Percentiles rank a stretch among this genome's conserved stretches.
These are phyloP conservation scores for Epicoccum nigrum DNA, from an alignment of 2,329 filamentous ascomycete genomes.

Conservation along the genomic window DNA sequence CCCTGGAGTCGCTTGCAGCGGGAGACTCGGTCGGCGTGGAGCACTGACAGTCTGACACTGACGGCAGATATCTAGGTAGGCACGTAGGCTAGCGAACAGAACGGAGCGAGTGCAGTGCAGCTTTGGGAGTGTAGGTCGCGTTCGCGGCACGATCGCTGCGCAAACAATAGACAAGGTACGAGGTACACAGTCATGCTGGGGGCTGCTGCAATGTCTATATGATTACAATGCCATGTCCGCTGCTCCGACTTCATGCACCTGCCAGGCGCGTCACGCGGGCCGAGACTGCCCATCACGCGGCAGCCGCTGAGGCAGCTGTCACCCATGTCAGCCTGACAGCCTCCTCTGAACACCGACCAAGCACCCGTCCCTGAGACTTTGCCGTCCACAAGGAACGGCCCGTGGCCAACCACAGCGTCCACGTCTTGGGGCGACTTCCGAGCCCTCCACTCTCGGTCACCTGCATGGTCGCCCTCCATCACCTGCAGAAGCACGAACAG, in stretches of 20 bases:
- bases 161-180: neutral
- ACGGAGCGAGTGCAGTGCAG: neutral
- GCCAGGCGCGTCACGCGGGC: conserved; percentile 6
- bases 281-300: conserved; percentile 6
- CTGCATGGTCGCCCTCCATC: conserved; percentile 17
- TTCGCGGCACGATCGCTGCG: neutral
- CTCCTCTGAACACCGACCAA: neutral
- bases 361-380: neutral
- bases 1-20: conserved; percentile 7
- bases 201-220: neutral
- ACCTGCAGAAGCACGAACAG: conserved; percentile 20
- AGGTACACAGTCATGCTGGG: neutral
- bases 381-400: neutral
- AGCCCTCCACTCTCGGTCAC: conserved; percentile 14
- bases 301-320: conserved; percentile 2
- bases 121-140: neutral
- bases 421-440: neutral
- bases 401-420: neutral
- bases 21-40: conserved; percentile 6
- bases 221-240: neutral
- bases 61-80: too few relatives aligned
- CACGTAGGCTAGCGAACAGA: neutral
- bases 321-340: neutral
- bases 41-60: neutral
- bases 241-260: conserved; percentile 6